Conservation (phyloP, 257 asterid genomes). For the Craterostigma plantagineum region DNA sequence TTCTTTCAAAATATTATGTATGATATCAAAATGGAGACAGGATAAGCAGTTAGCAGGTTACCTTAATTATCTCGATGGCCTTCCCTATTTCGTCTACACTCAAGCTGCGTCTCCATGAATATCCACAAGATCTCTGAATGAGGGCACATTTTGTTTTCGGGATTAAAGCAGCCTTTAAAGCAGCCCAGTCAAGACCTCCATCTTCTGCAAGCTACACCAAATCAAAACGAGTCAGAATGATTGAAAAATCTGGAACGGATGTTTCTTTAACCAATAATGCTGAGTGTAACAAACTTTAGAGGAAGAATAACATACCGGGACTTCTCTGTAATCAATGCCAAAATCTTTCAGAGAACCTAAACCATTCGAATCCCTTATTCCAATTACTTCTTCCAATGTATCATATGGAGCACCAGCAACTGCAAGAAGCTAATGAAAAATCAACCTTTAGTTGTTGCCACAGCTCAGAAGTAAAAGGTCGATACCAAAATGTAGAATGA, state of each 20-base stretch:
- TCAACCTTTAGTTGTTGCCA: too few relatives aligned
- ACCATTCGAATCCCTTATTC: constrained; percentile 65
- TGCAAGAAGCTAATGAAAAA: constrained; percentile 69
- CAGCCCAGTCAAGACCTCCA: constrained; percentile 72
- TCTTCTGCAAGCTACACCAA: constrained; percentile 51
- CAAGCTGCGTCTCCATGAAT: constrained; percentile 89
- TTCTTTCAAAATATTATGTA: not conserved
- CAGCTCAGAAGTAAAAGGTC: not conserved
- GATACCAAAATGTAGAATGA: too few relatives aligned
- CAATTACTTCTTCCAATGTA: constrained; percentile 85
- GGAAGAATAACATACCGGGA: constrained; percentile 38
- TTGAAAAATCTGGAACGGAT: not conserved
- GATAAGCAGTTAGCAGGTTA: too few relatives aligned
- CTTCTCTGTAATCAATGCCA: constrained; percentile 66
- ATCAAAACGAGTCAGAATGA: constrained; percentile 4
- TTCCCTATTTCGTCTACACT: constrained; percentile 70
- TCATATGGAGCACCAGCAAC: constrained; percentile 93
- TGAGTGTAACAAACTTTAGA: too few relatives aligned
- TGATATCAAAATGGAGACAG: too few relatives aligned
- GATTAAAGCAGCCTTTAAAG: constrained; percentile 42
- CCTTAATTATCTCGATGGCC: constrained; percentile 74
- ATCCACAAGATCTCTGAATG: constrained; percentile 92
- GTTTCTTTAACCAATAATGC: too few relatives aligned
- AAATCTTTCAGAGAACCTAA: constrained; percentile 76
- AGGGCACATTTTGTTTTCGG: constrained; percentile 86